These are phyloP conservation scores for Lichtheimia ornata DNA, from an alignment of 371 early-diverging fungal genomes.

Conservation along the genomic window DNA sequence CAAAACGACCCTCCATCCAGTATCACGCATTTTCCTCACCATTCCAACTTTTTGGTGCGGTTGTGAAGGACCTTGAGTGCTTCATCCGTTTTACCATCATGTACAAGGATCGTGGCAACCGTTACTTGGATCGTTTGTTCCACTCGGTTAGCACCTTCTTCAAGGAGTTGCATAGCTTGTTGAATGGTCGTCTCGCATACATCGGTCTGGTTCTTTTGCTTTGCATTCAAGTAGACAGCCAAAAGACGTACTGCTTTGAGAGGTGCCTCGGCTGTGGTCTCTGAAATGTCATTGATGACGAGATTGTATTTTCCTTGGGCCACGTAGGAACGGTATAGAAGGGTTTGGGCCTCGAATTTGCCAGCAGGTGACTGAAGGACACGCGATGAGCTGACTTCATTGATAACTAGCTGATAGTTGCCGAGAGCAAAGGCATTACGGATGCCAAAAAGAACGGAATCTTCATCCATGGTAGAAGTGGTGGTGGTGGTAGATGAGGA, in stretches of 20 bases:
- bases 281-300: conserved; percentile 56
- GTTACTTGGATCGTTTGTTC: conserved; percentile 50
- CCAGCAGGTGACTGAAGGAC: conserved; percentile 46
- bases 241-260: conserved; percentile 58
- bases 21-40: conserved; percentile 41
- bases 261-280: conserved; percentile 29
- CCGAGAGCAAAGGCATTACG: conserved; percentile 73
- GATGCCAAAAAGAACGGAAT: conserved; percentile 66
- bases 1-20: no score
- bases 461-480: conserved; percentile 42
- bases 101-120: conserved; percentile 44
- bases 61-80: conserved; percentile 67
- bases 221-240: conserved; percentile 53
- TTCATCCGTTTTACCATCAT: conserved; percentile 47
- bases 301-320: conserved; percentile 67
- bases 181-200: conserved; percentile 18
- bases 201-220: conserved; percentile 26
- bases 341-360: conserved; percentile 56
- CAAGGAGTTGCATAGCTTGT: conserved; percentile 45
- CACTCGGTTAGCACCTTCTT: conserved; percentile 45
- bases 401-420: conserved; percentile 69
- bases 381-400: conserved; percentile 59
- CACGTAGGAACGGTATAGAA: conserved; percentile 67
- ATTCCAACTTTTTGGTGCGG: conserved; percentile 79
- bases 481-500: conserved; percentile 7